phyloP scores from a whole-genome alignment of 306 rosid genomes.

The Casuarina equisetifolia region DNA sequence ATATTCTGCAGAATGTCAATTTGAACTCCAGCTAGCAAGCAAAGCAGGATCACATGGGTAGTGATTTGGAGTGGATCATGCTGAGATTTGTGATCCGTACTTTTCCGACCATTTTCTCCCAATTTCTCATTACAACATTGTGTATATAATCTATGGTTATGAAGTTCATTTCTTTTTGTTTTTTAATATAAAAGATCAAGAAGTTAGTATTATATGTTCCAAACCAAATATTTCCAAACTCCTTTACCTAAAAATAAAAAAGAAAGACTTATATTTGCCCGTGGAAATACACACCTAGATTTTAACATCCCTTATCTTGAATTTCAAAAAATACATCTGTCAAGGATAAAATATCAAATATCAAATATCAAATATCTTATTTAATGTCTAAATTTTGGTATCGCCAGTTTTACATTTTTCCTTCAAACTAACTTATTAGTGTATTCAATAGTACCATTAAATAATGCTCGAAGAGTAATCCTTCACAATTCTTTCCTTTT shows the following conservation, averaged over 20 bases:
- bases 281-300: too few species aligned
- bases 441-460: neutral
- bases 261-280: too few species aligned
- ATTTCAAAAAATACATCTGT: too few species aligned
- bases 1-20: neutral
- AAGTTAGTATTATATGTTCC: neutral
- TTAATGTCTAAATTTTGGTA: too few species aligned
- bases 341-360: too few species aligned
- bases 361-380: too few species aligned
- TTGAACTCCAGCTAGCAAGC: constrained; percentile 10
- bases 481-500: neutral
- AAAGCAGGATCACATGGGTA: constrained; percentile 23
- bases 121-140: neutral
- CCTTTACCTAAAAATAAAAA: too few species aligned
- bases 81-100: constrained; percentile 7
- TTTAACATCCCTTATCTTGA: too few species aligned
- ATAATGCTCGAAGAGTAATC: neutral
- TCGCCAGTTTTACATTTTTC: too few species aligned
- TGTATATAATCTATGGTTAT: neutral
- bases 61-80: constrained; percentile 12
- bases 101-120: neutral
- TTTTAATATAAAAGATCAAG: neutral
- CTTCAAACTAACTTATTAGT: too few species aligned
- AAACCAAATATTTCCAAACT: too few species aligned
- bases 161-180: neutral